Evolutionary conservation across 2,329 filamentous ascomycete species (phyloP).

Genomic region (Diaporthe batatas): DNA sequence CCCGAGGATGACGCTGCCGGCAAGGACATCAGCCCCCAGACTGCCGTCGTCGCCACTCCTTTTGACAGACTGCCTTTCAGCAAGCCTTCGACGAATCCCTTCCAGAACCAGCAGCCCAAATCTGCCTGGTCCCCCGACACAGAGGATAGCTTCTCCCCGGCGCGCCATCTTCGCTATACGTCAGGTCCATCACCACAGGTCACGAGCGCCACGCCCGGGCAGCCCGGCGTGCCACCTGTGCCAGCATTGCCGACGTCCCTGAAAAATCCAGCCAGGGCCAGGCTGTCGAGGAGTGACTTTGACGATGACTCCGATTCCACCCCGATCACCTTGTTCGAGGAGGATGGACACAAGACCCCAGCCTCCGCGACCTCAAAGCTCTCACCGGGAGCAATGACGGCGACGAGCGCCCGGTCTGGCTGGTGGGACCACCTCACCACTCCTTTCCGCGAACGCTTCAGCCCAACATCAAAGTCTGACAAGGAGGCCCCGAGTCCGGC

Average conservation of each 20-base stretch:
- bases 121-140: slow-evolving; percentile 75
- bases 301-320: slow-evolving; percentile 65
- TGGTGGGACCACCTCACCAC: slow-evolving; percentile 86
- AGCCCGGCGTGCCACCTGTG: slow-evolving; percentile 67
- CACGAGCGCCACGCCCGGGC: slow-evolving; percentile 53
- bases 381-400: slow-evolving; percentile 64
- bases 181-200: slow-evolving; percentile 75
- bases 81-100: slow-evolving; percentile 46
- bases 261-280: slow-evolving; percentile 49
- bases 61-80: slow-evolving; percentile 46
- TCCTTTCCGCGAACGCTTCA: slow-evolving; percentile 69
- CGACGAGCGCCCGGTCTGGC: slow-evolving; percentile 72
- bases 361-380: slow-evolving; percentile 55
- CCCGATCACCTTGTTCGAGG: slow-evolving; percentile 77
- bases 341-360: slow-evolving; percentile 64
- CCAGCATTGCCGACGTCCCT: slow-evolving; percentile 66
- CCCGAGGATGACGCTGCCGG: slow-evolving; percentile 64
- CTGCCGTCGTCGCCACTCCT: slow-evolving; percentile 58
- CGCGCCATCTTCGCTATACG: slow-evolving; percentile 57
- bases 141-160: slow-evolving; percentile 62
- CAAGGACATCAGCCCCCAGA: slow-evolving; percentile 66
- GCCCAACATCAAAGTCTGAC: slow-evolving; percentile 51
- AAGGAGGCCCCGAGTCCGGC: slow-evolving; percentile 46
- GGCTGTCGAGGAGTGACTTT: slow-evolving; percentile 52
- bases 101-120: slow-evolving; percentile 52